phyloP scores from a whole-genome alignment of 2,329 filamentous ascomycete genomes.

The Phialophora macrospora region DNA sequence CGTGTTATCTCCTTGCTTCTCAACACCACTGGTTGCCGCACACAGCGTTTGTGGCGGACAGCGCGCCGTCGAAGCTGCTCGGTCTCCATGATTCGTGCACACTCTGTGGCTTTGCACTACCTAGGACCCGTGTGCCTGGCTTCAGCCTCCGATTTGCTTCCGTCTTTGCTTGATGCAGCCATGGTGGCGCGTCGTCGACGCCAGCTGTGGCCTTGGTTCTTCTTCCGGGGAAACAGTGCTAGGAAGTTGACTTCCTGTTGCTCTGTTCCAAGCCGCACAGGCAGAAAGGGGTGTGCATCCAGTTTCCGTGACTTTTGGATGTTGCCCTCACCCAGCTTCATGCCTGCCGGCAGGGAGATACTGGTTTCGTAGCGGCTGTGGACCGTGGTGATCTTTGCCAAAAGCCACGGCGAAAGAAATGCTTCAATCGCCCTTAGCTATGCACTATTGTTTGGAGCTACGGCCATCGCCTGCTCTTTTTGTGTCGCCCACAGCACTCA shows the following conservation, averaged over 20 bases:
- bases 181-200: background rate
- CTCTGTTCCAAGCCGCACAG: background rate
- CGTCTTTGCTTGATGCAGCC: conserved; percentile 3
- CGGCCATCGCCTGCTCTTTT: no score
- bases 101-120: background rate
- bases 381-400: background rate
- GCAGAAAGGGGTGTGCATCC: background rate
- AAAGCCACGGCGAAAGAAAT: background rate
- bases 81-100: background rate
- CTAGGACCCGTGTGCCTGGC: background rate
- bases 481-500: background rate
- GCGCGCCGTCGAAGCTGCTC: background rate
- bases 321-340: background rate
- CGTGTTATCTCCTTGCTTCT: background rate
- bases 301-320: background rate
- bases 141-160: conserved; percentile 3
- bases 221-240: background rate
- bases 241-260: background rate
- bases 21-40: background rate
- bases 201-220: background rate
- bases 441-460: background rate
- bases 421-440: background rate
- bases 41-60: background rate
- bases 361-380: background rate
- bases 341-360: no score